phyloP scores from a whole-genome alignment of 352 stramenopile species.

The Globisporangium takayamanum region DNA sequence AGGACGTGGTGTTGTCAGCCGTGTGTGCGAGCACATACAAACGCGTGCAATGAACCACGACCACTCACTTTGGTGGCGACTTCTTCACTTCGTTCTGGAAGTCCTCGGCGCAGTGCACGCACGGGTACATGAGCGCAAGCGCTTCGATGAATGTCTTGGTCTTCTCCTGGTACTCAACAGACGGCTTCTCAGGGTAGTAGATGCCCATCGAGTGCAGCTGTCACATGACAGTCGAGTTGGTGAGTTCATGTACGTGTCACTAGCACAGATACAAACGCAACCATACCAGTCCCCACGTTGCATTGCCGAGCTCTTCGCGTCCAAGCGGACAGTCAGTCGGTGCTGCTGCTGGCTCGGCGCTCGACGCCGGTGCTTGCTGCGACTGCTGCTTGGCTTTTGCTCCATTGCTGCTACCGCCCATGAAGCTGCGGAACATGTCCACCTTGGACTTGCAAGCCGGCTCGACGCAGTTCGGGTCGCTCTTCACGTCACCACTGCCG shows the following conservation, averaged over 20 bases:
- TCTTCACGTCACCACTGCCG: conserved; percentile 37
- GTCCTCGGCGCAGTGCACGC: conserved; percentile 92
- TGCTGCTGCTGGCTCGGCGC: conserved; percentile 10
- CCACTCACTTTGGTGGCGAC: conserved; percentile 81
- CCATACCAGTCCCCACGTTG: conserved; percentile 84
- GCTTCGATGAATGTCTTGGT: conserved; percentile 89
- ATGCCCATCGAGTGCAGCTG: conserved; percentile 92
- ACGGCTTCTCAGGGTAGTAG: conserved; percentile 96
- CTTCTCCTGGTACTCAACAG: conserved; percentile 83
- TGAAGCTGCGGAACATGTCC: conserved; percentile 73
- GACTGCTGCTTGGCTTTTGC: conserved; percentile 4
- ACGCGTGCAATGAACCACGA: not conserved
- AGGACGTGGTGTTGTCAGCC: not conserved
- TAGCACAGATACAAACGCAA: not conserved
- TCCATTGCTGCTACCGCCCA: conserved; percentile 32
- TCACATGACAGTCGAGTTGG: not conserved
- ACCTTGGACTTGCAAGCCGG: conserved; percentile 83
- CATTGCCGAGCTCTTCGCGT: conserved; percentile 79
- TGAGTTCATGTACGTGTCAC: not conserved
- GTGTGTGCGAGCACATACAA: not conserved
- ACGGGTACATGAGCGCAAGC: conserved; percentile 91
- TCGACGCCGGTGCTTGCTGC: not conserved
- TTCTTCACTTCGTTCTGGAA: conserved; percentile 93
- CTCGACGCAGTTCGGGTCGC: conserved; percentile 80
- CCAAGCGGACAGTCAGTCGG: conserved; percentile 74